Conservation (phyloP, 208 protist species). For the Trypanosoma grayi region DNA sequence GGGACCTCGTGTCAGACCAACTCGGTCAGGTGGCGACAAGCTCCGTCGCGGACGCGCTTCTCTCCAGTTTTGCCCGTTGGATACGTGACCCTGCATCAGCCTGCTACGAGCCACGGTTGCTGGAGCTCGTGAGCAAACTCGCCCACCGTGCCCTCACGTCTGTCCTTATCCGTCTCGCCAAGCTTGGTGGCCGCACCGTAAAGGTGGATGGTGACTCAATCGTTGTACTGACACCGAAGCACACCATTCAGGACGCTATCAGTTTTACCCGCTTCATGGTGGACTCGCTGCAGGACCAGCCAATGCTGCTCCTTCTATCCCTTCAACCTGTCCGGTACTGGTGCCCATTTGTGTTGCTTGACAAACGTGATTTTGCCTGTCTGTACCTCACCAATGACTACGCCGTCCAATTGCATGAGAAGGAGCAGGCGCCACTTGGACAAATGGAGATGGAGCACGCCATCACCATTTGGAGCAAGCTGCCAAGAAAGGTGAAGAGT, state of each 20-base stretch:
- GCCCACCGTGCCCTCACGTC: conserved; percentile 77
- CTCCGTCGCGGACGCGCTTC: conserved; percentile 60
- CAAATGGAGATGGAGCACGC: conserved; percentile 36
- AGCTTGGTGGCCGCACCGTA: conserved; percentile 80
- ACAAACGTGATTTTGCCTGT: conserved; percentile 64
- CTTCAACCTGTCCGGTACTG: conserved; percentile 78
- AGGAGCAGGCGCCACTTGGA: conserved; percentile 21
- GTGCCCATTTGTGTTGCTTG: conserved; percentile 69
- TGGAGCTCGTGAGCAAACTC: conserved; percentile 71
- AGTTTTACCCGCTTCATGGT: conserved; percentile 79
- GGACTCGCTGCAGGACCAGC: conserved; percentile 77
- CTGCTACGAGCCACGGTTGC: conserved; percentile 83
- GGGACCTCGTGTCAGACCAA: conserved; percentile 83
- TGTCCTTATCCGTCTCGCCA: conserved; percentile 77
- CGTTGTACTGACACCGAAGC: conserved; percentile 78
- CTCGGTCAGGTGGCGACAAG: conserved; percentile 70
- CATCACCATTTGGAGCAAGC: conserved; percentile 47
- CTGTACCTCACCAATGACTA: conserved; percentile 48
- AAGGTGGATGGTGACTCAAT: conserved; percentile 74
- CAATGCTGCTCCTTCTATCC: conserved; percentile 84
- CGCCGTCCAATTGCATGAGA: conserved; percentile 25
- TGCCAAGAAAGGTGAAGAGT: conserved; percentile 38
- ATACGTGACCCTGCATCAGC: conserved; percentile 73
- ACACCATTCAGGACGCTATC: conserved; percentile 70
- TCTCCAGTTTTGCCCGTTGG: conserved; percentile 83